phyloP scores from a whole-genome alignment of 192 early-diverging fungal genomes.

The Glomus cerebriforme region DNA sequence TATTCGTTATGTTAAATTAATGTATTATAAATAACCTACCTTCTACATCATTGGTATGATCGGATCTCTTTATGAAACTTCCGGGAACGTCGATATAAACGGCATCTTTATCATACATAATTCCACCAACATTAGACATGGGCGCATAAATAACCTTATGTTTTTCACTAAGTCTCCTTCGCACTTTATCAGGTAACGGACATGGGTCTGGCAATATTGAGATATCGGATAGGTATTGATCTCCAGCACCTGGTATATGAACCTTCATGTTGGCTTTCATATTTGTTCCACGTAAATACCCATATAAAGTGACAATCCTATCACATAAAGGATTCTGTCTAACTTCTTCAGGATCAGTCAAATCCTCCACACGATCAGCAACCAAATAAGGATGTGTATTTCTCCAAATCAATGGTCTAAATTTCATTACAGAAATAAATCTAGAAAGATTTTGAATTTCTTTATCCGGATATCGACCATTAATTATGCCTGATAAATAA shows the following conservation, averaged over 20 bases:
- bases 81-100: conserved; percentile 98
- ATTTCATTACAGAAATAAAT: conserved; percentile 98
- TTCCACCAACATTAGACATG: conserved; percentile 96
- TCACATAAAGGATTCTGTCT: conserved; percentile 82
- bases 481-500: conserved; percentile 95
- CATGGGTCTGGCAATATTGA: conserved; percentile 90
- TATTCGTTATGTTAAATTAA: neutral
- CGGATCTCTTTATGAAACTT: conserved; percentile 65
- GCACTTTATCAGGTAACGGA: conserved; percentile 93
- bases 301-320: conserved; percentile 92
- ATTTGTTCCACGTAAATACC: conserved; percentile 94
- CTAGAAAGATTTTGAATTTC: conserved; percentile 94
- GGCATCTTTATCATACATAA: conserved; percentile 99
- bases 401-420: conserved; percentile 95
- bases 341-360: conserved; percentile 89
- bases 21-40: conserved; percentile 1
- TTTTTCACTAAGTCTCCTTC: conserved; percentile 87
- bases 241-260: conserved; percentile 96
- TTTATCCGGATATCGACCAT: conserved; percentile 89
- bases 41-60: conserved; percentile 36
- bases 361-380: conserved; percentile 95
- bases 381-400: conserved; percentile 97
- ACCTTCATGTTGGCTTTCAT: conserved; percentile 84
- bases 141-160: conserved; percentile 97
- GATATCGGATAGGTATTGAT: conserved; percentile 76